These are phyloP conservation scores for Nothopassalora personata DNA, from an alignment of 2,329 filamentous ascomycete species.

Conservation along the genomic window DNA sequence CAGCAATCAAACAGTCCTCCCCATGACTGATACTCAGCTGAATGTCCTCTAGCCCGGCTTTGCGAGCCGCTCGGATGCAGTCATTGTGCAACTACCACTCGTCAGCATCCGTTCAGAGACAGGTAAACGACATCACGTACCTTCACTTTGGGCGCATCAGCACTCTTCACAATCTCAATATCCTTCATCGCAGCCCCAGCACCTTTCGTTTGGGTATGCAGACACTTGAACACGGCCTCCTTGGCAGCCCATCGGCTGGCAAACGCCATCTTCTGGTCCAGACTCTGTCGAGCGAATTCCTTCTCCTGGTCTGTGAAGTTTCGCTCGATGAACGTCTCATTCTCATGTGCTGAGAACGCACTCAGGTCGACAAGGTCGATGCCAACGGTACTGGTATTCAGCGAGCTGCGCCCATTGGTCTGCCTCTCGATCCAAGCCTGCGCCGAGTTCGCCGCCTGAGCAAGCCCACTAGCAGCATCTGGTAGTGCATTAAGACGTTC, in stretches of 20 bases:
- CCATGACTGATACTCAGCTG: background rate
- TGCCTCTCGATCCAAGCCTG: background rate
- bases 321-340: constrained; percentile 83
- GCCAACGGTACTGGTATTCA: constrained; percentile 51
- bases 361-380: constrained; percentile 84
- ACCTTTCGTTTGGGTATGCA: constrained; percentile 80
- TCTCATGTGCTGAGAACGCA: constrained; percentile 82
- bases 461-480: background rate
- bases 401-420: background rate
- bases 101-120: background rate
- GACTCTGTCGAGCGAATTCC: constrained; percentile 72
- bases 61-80: background rate
- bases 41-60: background rate
- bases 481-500: background rate
- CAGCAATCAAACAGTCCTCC: background rate
- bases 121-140: constrained; percentile 52
- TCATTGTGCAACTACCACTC: background rate
- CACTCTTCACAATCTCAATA: constrained; percentile 80
- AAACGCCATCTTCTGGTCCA: constrained; percentile 78
- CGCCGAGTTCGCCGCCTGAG: background rate
- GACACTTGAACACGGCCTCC: constrained; percentile 93
- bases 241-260: constrained; percentile 93
- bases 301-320: constrained; percentile 85
- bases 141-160: constrained; percentile 73
- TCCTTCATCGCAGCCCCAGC: constrained; percentile 83